phyloP scores from a whole-genome alignment of 2,329 filamentous ascomycete genomes.

The Daldinia eschscholtzii region DNA sequence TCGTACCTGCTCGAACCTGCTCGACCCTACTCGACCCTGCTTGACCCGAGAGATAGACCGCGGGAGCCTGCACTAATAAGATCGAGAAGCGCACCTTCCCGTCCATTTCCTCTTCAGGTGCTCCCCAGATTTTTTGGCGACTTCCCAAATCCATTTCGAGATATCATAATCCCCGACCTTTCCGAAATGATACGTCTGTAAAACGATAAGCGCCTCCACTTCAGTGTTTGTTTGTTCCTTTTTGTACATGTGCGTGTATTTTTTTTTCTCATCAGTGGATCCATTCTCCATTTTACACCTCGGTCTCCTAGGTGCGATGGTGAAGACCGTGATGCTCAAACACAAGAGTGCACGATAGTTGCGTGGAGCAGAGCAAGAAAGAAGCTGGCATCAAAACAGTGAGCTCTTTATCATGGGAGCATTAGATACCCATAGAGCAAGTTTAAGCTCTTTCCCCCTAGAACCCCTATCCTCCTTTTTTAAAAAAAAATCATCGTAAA shows the following conservation, averaged over 20 bases:
- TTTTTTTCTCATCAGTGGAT: background rate
- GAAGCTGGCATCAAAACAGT: no score
- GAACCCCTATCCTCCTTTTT: background rate
- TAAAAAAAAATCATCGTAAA: background rate
- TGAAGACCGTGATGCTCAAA: background rate
- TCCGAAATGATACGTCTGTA: background rate
- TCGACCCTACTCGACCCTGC: slow-evolving; percentile 24
- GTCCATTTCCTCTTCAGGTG: slow-evolving; percentile 20
- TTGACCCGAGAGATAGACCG: slow-evolving; percentile 38
- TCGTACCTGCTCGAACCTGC: slow-evolving; percentile 23
- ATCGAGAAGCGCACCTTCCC: slow-evolving; percentile 44
- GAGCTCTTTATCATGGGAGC: background rate
- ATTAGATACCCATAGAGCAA: background rate
- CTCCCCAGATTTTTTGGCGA: slow-evolving; percentile 2
- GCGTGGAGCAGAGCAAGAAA: background rate
- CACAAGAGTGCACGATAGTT: background rate
- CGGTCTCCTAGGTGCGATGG: background rate
- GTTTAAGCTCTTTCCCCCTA: background rate
- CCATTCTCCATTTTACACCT: background rate
- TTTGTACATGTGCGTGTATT: background rate
- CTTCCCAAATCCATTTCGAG: slow-evolving; percentile 4
- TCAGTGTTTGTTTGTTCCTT: slow-evolving; percentile 2
- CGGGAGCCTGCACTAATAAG: slow-evolving; percentile 46
- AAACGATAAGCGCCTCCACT: slow-evolving; percentile 4
- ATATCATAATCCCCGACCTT: background rate